These are phyloP conservation scores for Salix udensis DNA, from an alignment of 345 rosid genomes.

Conservation along the genomic window DNA sequence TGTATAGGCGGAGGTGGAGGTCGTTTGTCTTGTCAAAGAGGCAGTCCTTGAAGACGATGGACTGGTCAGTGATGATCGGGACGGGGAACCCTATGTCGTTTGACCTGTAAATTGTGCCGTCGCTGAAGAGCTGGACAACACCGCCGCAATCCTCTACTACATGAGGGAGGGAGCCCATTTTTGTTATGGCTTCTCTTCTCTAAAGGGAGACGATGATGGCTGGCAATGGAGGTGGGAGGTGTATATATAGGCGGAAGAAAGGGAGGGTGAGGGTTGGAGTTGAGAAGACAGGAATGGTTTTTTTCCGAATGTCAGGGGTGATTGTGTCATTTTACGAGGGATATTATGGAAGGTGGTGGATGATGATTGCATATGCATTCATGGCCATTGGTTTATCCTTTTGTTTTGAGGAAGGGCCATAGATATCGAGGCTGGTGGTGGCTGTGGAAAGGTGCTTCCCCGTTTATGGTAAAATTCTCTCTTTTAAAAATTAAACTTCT, in stretches of 20 bases:
- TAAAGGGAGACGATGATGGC: background rate
- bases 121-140: constrained; percentile 27
- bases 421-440: background rate
- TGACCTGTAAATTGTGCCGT: constrained; percentile 52
- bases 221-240: background rate
- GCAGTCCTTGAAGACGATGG: constrained; percentile 51
- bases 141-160: constrained; percentile 35
- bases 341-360: background rate
- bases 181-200: background rate
- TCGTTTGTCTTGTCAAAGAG: constrained; percentile 42
- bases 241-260: background rate
- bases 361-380: background rate
- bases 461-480: background rate
- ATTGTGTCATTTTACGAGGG: background rate
- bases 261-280: background rate
- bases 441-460: background rate
- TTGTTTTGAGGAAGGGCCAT: background rate
- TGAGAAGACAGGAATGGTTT: background rate
- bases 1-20: constrained; percentile 71
- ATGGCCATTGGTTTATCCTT: constrained; percentile 7
- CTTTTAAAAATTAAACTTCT: too few species aligned
- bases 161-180: constrained; percentile 28
- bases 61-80: constrained; percentile 29
- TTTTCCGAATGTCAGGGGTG: background rate
- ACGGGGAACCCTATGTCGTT: constrained; percentile 22